A percentile compares a stretch with the other conserved stretches of the same genome.
These are phyloP conservation scores for Mycena amicta DNA, from an alignment of 768 basidiomycete species.

Conservation along the genomic window DNA sequence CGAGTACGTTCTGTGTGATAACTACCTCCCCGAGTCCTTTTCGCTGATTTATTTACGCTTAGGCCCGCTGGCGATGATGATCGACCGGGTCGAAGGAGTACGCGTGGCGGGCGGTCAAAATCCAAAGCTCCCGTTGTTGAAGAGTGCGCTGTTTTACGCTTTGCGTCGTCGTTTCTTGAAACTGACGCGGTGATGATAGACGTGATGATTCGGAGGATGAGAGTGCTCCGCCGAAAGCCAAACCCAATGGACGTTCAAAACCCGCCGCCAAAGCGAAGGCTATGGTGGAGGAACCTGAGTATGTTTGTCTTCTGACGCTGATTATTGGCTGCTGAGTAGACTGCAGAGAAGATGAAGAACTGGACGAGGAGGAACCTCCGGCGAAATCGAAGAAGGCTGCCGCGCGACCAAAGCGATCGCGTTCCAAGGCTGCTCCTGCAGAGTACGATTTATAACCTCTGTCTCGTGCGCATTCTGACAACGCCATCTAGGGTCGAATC, in stretches of 20 bases:
- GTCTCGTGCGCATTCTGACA: not conserved
- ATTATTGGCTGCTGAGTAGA: not conserved
- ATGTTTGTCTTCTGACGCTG: not conserved
- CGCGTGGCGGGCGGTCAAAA: not conserved
- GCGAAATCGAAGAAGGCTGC: not conserved
- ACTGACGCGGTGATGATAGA: not conserved
- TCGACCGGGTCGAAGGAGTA: not conserved
- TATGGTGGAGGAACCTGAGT: not conserved
- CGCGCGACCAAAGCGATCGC: not conserved
- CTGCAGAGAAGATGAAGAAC: not conserved
- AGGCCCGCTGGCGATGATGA: not conserved
- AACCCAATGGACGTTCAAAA: not conserved
- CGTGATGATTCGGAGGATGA: not conserved
- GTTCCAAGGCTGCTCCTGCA: slow-evolving; percentile 8
- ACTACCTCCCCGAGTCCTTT: not conserved
- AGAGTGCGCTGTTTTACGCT: not conserved
- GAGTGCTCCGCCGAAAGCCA: not conserved
- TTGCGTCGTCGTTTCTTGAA: not conserved
- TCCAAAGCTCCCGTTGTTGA: not conserved
- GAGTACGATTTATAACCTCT: not conserved
- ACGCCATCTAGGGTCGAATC: not conserved
- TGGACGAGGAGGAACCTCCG: not conserved
- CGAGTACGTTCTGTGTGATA: not conserved
- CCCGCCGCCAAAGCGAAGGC: not conserved
- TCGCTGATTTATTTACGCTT: not conserved